Base-by-base conservation (phyloP, 495 filamentous ascomycete species). In the Trypethelium eluteriae region DNA sequence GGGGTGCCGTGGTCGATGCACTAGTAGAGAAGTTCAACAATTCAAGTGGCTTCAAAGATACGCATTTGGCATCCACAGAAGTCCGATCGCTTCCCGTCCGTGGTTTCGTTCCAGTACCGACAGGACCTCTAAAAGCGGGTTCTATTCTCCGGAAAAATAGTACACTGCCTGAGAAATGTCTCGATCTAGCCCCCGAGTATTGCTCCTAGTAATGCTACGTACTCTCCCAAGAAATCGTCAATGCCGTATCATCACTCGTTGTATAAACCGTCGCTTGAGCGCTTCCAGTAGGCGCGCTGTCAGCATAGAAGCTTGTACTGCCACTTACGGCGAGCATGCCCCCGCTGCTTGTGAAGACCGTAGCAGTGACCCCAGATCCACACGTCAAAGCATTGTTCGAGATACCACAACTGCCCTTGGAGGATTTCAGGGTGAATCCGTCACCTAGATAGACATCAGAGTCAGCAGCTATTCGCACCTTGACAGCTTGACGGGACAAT, bases 321-420 rank as follows among this genome's bases (percentile, higher is more conserved):
- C 76, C 72, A 0, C 70, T 65, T 12, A 64, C 73, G 6, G 68
- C 70, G 36, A 77, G 64, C 53, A 57, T 36, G 3, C 64, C 68
- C 34, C 68, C 68, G 36, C 65, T 63, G 16, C 39, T 59, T 38
- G 65, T 72, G 64, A 77, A 77, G 14, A 39, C 46, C 7, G 72
- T 72, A 3, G 68, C 68, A 14, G 46, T 65, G 9, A 75, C 73
- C 16, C 63, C 64, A 14, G 62, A 36, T n/a, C 71, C 70, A 46
- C 76, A 77, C 3, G 65, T 69, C 11, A 77, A 64, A 14, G 64
- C 72, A 25, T 56, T 36, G 18, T 41, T 38, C 39, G 67, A 68
- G 4, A 75, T 66, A 38, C 59, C 74, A 49, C 76, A 77, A 18
- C 66, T 65, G 39, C 76, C 76, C 66, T 74, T 76, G n/a, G 68